Evolutionary conservation across 768 basidiomycete species (phyloP).

Genomic region (Chalciporus chontae): DNA sequence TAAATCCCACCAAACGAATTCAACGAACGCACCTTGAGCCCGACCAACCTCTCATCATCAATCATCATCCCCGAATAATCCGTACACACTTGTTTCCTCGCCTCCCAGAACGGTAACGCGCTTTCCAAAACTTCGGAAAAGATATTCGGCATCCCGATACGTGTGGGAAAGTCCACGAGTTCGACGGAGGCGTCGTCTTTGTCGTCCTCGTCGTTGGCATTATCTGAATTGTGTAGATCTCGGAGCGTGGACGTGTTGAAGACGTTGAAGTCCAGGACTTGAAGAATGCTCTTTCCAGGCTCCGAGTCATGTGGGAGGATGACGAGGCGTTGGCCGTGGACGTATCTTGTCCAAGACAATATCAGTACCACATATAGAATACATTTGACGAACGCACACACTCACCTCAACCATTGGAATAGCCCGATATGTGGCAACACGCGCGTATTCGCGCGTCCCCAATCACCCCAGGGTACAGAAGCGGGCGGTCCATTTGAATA

Average conservation of each 20-base stretch:
- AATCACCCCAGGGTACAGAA: conserved; percentile 34
- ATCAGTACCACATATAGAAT: background rate
- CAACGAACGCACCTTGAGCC: conserved; percentile 35
- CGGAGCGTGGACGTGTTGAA: conserved; percentile 4
- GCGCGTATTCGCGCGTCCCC: conserved; percentile 37
- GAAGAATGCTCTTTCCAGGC: conserved; percentile 10
- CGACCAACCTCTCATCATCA: conserved; percentile 39
- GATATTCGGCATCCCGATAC: conserved; percentile 12
- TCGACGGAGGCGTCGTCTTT: background rate
- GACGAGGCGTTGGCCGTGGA: conserved; percentile 40
- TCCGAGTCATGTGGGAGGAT: conserved; percentile 16
- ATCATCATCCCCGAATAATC: conserved; percentile 41
- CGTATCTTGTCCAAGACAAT: conserved; percentile 27
- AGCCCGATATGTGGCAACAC: conserved; percentile 24
- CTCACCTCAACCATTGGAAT: conserved; percentile 42
- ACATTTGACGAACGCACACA: background rate
- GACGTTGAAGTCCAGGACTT: conserved; percentile 33
- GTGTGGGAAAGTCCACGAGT: conserved; percentile 11
- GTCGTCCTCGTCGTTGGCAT: background rate
- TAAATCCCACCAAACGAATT: too few relatives aligned
- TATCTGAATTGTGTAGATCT: background rate
- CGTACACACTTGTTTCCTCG: conserved; percentile 17
- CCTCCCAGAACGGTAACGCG: conserved; percentile 31
- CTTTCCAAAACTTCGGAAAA: conserved; percentile 27
- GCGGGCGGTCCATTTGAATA: background rate